Evolutionary conservation across 2,329 filamentous ascomycete species (phyloP).

Genomic region (Penicillium capsulatum): DNA sequence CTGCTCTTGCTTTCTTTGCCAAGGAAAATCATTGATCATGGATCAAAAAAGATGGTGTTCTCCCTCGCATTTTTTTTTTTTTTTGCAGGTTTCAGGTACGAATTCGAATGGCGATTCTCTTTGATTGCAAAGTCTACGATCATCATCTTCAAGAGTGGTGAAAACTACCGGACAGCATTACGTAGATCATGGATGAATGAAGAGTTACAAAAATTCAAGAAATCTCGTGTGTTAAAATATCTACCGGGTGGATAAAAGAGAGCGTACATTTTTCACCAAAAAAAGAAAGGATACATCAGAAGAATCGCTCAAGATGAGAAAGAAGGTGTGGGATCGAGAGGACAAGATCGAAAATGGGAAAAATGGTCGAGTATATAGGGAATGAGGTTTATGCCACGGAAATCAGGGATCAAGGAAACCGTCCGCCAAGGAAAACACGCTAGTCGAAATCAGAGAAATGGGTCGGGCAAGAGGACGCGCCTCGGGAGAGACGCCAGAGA

Average conservation of each 20-base stretch:
- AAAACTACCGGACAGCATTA: no score
- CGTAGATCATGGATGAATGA: not conserved
- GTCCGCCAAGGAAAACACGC: conserved; percentile 18
- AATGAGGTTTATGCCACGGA: conserved; percentile 3
- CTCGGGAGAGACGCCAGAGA: conserved; percentile 1
- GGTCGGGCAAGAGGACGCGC: not conserved
- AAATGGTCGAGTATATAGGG: conserved; percentile 9
- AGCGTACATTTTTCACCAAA: conserved; percentile 7
- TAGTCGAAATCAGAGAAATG: conserved; percentile 17
- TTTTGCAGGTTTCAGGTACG: not conserved
- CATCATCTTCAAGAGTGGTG: no score
- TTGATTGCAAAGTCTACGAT: no score
- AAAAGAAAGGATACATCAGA: conserved; percentile 4
- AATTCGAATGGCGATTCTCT: not conserved
- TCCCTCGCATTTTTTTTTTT: not conserved
- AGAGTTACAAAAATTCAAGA: not conserved
- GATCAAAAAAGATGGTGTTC: conserved; percentile 1
- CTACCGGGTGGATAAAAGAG: conserved; percentile 7
- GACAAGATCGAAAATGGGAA: conserved; percentile 5
- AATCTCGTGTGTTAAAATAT: conserved; percentile 6
- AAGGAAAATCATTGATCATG: conserved; percentile 3
- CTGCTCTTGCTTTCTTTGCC: conserved; percentile 1
- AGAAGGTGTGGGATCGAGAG: not conserved
- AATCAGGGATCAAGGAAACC: conserved; percentile 4
- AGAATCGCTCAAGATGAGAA: conserved; percentile 6